Evolutionary conservation across 2,329 filamentous ascomycete genomes (phyloP).

Genomic region (Colletotrichum destructivum): DNA sequence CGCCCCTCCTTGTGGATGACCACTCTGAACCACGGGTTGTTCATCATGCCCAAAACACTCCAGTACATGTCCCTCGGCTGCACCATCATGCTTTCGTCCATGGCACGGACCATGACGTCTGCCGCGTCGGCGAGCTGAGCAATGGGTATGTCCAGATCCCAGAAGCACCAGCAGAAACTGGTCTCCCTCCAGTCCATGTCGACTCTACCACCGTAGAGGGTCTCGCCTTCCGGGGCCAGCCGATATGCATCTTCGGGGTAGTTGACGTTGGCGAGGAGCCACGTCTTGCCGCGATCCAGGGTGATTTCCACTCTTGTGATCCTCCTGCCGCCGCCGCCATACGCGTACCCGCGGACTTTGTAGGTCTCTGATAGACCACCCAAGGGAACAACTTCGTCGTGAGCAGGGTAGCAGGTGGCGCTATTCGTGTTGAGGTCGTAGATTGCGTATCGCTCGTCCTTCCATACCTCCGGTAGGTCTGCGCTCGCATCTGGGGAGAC

Average conservation of each 20-base stretch:
- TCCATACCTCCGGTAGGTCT: slow-evolving; percentile 83
- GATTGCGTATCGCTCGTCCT: slow-evolving; percentile 91
- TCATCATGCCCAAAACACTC: slow-evolving; percentile 98
- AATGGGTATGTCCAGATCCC: slow-evolving; percentile 79
- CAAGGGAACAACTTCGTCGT: slow-evolving; percentile 77
- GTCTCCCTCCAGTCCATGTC: slow-evolving; percentile 88
- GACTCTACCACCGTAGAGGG: slow-evolving; percentile 81
- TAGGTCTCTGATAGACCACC: slow-evolving; percentile 63
- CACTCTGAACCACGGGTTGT: slow-evolving; percentile 93
- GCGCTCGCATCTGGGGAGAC: slow-evolving; percentile 86
- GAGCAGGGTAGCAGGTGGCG: slow-evolving; percentile 83
- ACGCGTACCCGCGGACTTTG: slow-evolving; percentile 85
- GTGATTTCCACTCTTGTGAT: slow-evolving; percentile 88
- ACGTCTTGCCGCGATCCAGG: slow-evolving; percentile 85
- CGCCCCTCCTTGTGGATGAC: slow-evolving; percentile 77
- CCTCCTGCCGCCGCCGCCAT: slow-evolving; percentile 87
- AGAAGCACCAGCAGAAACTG: slow-evolving; percentile 94
- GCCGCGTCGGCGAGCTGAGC: slow-evolving; percentile 73
- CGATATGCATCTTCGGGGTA: slow-evolving; percentile 92
- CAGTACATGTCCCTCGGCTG: slow-evolving; percentile 97
- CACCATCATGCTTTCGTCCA: slow-evolving; percentile 91
- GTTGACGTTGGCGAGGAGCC: slow-evolving; percentile 82
- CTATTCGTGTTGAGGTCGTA: slow-evolving; percentile 94
- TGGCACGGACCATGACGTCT: slow-evolving; percentile 85
- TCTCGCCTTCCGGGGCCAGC: slow-evolving; percentile 67